These are phyloP conservation scores for Mycena filopes DNA, from an alignment of 768 basidiomycete genomes.

Conservation along the genomic window DNA sequence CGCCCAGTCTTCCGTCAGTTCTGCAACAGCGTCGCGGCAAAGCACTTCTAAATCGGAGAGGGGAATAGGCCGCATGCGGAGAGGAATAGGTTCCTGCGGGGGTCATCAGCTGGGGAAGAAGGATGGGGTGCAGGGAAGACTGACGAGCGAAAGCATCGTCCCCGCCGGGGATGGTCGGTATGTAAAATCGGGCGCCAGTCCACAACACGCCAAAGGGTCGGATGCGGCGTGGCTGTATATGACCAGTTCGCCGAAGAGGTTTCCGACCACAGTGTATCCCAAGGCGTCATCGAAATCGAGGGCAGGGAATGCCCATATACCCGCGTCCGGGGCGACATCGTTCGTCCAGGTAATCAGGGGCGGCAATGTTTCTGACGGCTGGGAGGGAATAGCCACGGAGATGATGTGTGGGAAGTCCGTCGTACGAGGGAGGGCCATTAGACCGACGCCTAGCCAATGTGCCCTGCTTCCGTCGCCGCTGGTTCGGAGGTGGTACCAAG, in stretches of 20 bases:
- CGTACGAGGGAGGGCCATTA: accelerated
- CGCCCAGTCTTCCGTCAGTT: neutral
- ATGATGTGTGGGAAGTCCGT: neutral
- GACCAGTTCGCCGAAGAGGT: constrained; percentile 24
- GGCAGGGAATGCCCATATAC: constrained; percentile 15
- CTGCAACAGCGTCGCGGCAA: neutral
- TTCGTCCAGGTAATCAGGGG: neutral
- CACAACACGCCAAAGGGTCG: neutral
- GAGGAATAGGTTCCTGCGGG: neutral
- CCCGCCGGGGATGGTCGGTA: too few species aligned
- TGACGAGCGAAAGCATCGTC: too few species aligned
- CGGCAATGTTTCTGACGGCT: neutral
- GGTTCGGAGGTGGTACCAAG: neutral
- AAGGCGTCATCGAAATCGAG: constrained; percentile 24
- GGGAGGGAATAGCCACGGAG: neutral
- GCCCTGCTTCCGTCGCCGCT: neutral
- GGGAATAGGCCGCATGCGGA: neutral
- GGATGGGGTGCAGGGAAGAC: too few species aligned
- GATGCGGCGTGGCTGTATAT: constrained; percentile 7
- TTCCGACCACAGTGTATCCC: constrained; percentile 20
- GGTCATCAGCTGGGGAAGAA: too few species aligned
- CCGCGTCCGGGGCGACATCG: neutral
- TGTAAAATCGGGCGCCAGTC: neutral
- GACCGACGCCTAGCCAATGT: neutral
- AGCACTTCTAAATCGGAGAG: neutral